phyloP scores from a whole-genome alignment of 2,329 filamentous ascomycete genomes.

The Cylindrodendrum hubeiense region DNA sequence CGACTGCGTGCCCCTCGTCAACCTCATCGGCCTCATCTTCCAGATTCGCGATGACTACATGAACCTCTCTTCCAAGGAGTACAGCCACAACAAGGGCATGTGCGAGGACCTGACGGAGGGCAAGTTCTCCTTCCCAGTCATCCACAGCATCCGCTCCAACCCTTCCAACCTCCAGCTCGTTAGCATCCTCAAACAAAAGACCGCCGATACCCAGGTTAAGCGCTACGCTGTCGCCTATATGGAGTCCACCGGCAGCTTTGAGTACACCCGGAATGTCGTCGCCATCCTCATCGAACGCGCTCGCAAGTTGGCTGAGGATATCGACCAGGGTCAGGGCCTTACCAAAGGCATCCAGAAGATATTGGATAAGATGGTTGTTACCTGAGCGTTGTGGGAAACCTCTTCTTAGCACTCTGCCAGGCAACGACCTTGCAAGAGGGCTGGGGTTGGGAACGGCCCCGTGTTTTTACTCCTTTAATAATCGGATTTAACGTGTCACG shows the following conservation, averaged over 20 bases:
- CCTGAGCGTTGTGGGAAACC: constrained; percentile 6
- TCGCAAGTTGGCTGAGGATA: constrained; percentile 69
- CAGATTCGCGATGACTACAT: constrained; percentile 95
- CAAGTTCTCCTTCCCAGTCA: constrained; percentile 96
- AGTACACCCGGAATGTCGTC: constrained; percentile 81
- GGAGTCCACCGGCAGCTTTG: constrained; percentile 90
- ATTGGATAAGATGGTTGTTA: constrained; percentile 72
- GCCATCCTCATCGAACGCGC: constrained; percentile 74
- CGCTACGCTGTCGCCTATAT: constrained; percentile 91
- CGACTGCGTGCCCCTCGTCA: constrained; percentile 87
- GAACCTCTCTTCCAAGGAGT: constrained; percentile 82
- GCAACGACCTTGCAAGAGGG: background rate
- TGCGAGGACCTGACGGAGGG: constrained; percentile 97
- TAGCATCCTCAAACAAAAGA: constrained; percentile 93
- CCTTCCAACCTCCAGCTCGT: constrained; percentile 82
- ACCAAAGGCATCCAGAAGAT: constrained; percentile 73
- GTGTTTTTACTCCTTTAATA: constrained; percentile 11
- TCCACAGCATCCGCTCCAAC: constrained; percentile 88
- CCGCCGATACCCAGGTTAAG: constrained; percentile 88
- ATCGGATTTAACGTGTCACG: constrained; percentile 38
- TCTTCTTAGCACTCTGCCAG: background rate
- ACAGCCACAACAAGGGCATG: constrained; percentile 90
- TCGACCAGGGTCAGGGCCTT: constrained; percentile 72
- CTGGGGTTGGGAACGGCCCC: background rate
- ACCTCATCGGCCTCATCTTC: constrained; percentile 86